Evolutionary conservation across 148 eudicot species (phyloP).

Genomic region (Cornus kousa): DNA sequence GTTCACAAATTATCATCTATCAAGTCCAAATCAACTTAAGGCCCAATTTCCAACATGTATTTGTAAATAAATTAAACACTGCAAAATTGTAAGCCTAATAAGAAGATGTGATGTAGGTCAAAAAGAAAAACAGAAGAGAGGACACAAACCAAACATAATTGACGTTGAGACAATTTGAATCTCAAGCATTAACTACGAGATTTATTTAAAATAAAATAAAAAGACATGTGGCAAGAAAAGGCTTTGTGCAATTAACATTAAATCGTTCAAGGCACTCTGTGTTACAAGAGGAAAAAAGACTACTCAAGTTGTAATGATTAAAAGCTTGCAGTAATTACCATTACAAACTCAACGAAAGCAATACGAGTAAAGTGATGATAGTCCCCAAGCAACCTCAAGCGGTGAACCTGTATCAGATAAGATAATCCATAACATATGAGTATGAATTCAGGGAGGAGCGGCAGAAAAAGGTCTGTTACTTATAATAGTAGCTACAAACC

Average conservation of each 20-base stretch:
- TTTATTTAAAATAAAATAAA: no score
- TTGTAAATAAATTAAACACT: no score
- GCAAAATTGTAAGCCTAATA: neutral
- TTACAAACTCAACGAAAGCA: conserved; percentile 54
- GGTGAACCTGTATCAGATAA: conserved; percentile 25
- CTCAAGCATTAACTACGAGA: neutral
- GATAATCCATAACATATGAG: neutral
- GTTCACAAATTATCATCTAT: neutral
- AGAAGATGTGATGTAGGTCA: neutral
- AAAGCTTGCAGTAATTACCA: conserved; percentile 23
- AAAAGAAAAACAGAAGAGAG: neutral
- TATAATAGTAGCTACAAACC: conserved; percentile 21
- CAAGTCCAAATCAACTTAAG: neutral
- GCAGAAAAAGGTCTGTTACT: neutral
- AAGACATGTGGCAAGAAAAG: neutral
- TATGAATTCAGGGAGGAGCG: neutral
- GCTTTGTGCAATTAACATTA: neutral
- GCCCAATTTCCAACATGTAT: neutral
- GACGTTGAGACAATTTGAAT: neutral
- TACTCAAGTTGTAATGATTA: neutral
- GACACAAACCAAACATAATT: neutral
- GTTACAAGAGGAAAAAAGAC: neutral
- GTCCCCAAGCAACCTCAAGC: conserved; percentile 54
- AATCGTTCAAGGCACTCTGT: neutral
- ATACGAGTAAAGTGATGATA: conserved; percentile 44